phyloP scores from a whole-genome alignment of 768 basidiomycete species.

The Chalciporus sphaerocephalus region DNA sequence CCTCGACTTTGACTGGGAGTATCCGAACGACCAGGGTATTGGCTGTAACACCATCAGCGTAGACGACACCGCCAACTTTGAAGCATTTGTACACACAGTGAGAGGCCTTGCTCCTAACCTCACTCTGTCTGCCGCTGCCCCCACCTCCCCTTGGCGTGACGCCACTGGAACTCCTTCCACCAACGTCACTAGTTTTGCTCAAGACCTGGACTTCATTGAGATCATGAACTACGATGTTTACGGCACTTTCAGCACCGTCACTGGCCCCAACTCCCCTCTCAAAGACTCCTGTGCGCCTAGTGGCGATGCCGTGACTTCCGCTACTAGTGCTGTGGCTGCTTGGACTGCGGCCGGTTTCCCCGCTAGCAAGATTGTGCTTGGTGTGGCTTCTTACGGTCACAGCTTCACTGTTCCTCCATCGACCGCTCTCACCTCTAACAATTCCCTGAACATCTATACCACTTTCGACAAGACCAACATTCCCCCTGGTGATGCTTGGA shows the following conservation, averaged over 20 bases:
- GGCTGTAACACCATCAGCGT: constrained; percentile 62
- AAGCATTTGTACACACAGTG: constrained; percentile 70
- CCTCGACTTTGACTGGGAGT: constrained; percentile 85
- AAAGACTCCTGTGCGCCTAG: constrained; percentile 67
- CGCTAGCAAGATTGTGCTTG: constrained; percentile 65
- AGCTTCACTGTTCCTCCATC: constrained; percentile 45
- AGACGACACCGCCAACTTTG: constrained; percentile 73
- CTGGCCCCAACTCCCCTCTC: constrained; percentile 82
- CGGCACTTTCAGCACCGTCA: constrained; percentile 48
- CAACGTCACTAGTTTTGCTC: constrained; percentile 63
- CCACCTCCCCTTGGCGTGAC: constrained; percentile 62
- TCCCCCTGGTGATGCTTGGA: constrained; percentile 56
- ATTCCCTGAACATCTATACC: constrained; percentile 45
- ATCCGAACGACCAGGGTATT: constrained; percentile 64
- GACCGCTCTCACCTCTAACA: constrained; percentile 16
- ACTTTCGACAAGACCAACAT: constrained; percentile 42
- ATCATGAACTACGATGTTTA: constrained; percentile 72
- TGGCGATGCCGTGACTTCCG: constrained; percentile 65
- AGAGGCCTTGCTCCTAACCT: constrained; percentile 52
- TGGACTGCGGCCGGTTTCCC: constrained; percentile 84
- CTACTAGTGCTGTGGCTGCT: constrained; percentile 61
- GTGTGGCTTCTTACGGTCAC: constrained; percentile 82
- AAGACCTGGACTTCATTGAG: constrained; percentile 69
- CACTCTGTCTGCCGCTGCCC: constrained; percentile 69
- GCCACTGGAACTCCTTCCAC: constrained; percentile 49